phyloP scores from a whole-genome alignment of 2,329 filamentous ascomycete genomes.

The Mycogone perniciosa region DNA sequence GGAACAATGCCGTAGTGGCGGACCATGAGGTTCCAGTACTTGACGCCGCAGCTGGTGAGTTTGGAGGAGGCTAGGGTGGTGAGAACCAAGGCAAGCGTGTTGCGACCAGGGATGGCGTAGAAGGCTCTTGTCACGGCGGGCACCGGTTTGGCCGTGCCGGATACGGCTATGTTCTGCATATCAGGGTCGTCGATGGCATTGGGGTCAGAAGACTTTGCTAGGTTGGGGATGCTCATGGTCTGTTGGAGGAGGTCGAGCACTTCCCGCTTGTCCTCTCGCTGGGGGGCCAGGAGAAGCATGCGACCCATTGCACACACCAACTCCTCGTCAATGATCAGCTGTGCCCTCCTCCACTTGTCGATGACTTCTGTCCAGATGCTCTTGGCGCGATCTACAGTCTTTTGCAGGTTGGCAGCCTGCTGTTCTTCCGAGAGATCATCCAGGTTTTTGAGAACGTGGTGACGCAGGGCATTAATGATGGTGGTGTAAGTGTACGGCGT shows the following conservation, averaged over 20 bases:
- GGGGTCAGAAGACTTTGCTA: constrained; percentile 29
- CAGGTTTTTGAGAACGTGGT: constrained; percentile 21
- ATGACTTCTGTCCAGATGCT: constrained; percentile 77
- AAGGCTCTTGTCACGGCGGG: constrained; percentile 17
- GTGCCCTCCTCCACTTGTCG: constrained; percentile 65
- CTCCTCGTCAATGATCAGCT: constrained; percentile 67
- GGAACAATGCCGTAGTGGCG: constrained; percentile 56
- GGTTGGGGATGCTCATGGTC: constrained; percentile 67
- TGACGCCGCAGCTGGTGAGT: constrained; percentile 54
- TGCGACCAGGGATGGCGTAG: constrained; percentile 43
- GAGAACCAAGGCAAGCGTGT: constrained; percentile 64
- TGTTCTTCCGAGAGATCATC: constrained; percentile 25
- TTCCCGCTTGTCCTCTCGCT: constrained; percentile 57
- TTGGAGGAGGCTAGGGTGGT: constrained; percentile 55
- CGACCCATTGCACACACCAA: constrained; percentile 77
- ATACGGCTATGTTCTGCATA: constrained; percentile 18
- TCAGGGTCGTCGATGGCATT: constrained; percentile 16
- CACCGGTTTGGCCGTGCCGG: constrained; percentile 11
- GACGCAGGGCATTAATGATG: constrained; percentile 69
- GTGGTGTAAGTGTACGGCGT: constrained; percentile 70
- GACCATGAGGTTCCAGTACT: constrained; percentile 75
- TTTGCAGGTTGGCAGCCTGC: constrained; percentile 29
- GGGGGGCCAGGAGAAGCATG: constrained; percentile 60
- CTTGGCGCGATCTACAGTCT: constrained; percentile 59
- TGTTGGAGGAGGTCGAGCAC: constrained; percentile 73